phyloP scores from a whole-genome alignment of 2,329 filamentous ascomycete genomes.

The Lasiodiplodia hormozganensis region DNA sequence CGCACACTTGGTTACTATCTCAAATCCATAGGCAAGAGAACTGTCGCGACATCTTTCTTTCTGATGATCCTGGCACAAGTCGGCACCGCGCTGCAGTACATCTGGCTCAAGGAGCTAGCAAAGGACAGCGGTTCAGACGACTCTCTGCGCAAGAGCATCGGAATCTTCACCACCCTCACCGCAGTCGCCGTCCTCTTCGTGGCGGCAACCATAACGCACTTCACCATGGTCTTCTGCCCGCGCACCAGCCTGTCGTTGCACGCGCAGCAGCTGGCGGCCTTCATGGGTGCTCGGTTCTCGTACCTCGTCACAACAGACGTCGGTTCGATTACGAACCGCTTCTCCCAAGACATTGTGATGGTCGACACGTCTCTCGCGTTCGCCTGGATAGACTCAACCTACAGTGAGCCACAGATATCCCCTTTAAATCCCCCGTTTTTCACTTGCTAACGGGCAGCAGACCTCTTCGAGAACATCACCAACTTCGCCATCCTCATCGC shows the following conservation, averaged over 20 bases:
- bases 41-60: not conserved
- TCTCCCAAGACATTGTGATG: slow-evolving; percentile 57
- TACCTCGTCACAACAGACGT: slow-evolving; percentile 55
- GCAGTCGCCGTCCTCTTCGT: not conserved
- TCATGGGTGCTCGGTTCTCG: slow-evolving; percentile 44
- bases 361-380: slow-evolving; percentile 53
- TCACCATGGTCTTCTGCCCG: slow-evolving; percentile 6
- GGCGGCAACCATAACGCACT: slow-evolving; percentile 1
- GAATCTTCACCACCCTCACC: slow-evolving; percentile 20
- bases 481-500: slow-evolving; percentile 43
- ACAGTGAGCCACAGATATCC: not conserved
- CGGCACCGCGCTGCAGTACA: slow-evolving; percentile 9
- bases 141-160: not conserved
- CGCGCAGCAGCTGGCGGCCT: not conserved
- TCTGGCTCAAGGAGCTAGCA: slow-evolving; percentile 27
- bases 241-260: not conserved
- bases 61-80: not conserved
- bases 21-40: slow-evolving; percentile 1
- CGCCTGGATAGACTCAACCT: slow-evolving; percentile 39
- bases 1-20: slow-evolving; percentile 25
- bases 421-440: not conserved
- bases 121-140: not conserved
- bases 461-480: not conserved
- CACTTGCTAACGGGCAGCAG: not conserved
- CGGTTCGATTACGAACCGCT: slow-evolving; percentile 55